Evolutionary conservation across 2,329 filamentous ascomycete species (phyloP).

Genomic region (Ophiostoma perfectum): DNA sequence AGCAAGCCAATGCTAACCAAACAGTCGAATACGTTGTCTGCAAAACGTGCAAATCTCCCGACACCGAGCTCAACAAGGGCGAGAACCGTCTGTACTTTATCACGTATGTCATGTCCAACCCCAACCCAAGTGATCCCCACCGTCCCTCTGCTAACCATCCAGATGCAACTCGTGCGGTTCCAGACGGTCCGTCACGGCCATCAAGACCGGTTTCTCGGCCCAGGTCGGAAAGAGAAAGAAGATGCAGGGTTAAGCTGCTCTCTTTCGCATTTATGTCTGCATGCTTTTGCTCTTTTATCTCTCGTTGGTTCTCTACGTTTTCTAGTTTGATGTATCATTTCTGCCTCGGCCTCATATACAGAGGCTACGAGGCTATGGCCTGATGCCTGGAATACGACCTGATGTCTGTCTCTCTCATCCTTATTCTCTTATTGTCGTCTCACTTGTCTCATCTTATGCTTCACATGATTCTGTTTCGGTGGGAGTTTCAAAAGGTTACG

Average conservation of each 20-base stretch:
- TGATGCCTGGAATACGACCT: constrained; percentile 9
- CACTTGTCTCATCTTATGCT: background rate
- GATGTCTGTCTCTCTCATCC: background rate
- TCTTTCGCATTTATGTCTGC: constrained; percentile 10
- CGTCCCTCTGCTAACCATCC: background rate
- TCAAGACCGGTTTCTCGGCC: constrained; percentile 99
- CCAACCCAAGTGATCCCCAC: background rate
- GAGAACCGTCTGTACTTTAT: constrained; percentile 99
- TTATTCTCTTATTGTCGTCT: background rate
- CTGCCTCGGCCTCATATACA: background rate
- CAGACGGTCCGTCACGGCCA: constrained; percentile 85
- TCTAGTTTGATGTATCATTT: background rate
- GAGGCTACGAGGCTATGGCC: background rate
- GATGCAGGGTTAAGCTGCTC: constrained; percentile 65
- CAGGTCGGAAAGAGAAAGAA: constrained; percentile 98
- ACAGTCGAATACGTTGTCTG: constrained; percentile 89
- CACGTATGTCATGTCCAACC: constrained; percentile 43
- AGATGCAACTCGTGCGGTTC: constrained; percentile 53
- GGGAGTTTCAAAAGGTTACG: background rate
- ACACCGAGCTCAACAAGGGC: constrained; percentile 96
- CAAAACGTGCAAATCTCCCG: constrained; percentile 93
- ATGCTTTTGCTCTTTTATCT: constrained; percentile 14
- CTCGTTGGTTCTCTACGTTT: background rate
- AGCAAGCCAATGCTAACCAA: constrained; percentile 36
- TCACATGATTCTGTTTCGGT: background rate